Conservation (phyloP, 2,329 filamentous ascomycete species). For the Fusarium udum region DNA sequence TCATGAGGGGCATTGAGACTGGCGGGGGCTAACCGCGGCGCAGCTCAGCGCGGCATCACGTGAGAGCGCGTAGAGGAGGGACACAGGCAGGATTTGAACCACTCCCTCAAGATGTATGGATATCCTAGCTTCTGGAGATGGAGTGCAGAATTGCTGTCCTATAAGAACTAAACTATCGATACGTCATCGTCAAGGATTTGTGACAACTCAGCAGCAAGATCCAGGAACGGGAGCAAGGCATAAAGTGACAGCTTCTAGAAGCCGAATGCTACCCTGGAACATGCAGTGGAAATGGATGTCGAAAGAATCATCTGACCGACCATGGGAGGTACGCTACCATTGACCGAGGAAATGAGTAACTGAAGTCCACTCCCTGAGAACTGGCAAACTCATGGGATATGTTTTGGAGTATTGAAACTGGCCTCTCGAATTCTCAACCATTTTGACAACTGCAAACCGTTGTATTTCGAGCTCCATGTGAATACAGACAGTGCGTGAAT, state of each 20-base stretch:
- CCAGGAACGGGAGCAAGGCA: neutral
- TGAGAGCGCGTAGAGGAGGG: constrained; percentile 21
- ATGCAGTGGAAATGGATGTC: neutral
- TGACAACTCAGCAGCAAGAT: neutral
- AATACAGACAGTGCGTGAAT: constrained; percentile 9
- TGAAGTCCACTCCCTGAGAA: neutral
- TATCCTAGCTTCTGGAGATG: neutral
- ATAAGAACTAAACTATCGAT: neutral
- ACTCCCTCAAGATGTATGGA: neutral
- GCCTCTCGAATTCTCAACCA: accelerated
- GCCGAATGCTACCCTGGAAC: neutral
- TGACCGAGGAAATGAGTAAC: neutral
- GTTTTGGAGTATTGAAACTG: neutral
- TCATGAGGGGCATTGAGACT: constrained; percentile 3
- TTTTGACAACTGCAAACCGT: accelerated
- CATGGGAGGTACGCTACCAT: neutral
- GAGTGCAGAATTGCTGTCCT: neutral
- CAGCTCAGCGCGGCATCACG: constrained; percentile 25
- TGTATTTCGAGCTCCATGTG: neutral
- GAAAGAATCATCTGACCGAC: neutral
- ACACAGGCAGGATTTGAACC: neutral
- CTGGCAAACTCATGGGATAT: accelerated
- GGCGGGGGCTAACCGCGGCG: constrained; percentile 2
- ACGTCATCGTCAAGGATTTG: neutral
- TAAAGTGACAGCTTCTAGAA: neutral